These are phyloP conservation scores for Samsoniella hepiali DNA, from an alignment of 2,329 filamentous ascomycete genomes.

Conservation along the genomic window DNA sequence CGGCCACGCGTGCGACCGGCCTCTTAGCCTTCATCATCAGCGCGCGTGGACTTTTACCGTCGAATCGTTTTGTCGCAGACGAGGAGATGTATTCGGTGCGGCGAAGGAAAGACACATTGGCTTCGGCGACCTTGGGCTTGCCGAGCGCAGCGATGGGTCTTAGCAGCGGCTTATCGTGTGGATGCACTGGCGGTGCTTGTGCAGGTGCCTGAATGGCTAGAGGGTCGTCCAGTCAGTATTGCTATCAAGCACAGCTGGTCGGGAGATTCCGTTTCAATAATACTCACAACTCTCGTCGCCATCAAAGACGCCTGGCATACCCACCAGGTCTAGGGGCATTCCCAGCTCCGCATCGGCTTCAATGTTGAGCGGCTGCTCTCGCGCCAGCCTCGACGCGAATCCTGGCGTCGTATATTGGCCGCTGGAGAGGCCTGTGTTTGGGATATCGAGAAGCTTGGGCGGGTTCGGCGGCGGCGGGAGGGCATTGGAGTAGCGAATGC, in stretches of 20 bases:
- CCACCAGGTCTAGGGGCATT: slow-evolving; percentile 94
- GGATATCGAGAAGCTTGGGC: slow-evolving; percentile 94
- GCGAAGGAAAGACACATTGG: slow-evolving; percentile 87
- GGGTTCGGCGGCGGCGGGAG: slow-evolving; percentile 91
- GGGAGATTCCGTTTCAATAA: not conserved
- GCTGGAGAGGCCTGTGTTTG: slow-evolving; percentile 82
- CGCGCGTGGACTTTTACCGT: slow-evolving; percentile 43
- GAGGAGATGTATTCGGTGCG: slow-evolving; percentile 92
- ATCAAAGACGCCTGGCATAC: slow-evolving; percentile 91
- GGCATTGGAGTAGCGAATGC: slow-evolving; percentile 92
- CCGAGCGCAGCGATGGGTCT: slow-evolving; percentile 80
- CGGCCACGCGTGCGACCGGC: slow-evolving; percentile 48
- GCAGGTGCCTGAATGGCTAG: slow-evolving; percentile 79
- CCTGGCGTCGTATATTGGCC: slow-evolving; percentile 86
- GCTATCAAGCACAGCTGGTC: slow-evolving; percentile 18
- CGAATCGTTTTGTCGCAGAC: slow-evolving; percentile 47
- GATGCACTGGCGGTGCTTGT: slow-evolving; percentile 68
- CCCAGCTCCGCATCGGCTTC: slow-evolving; percentile 96
- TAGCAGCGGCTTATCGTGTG: slow-evolving; percentile 79
- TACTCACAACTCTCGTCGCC: slow-evolving; percentile 85
- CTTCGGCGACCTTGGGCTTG: slow-evolving; percentile 73
- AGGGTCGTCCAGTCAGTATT: not conserved
- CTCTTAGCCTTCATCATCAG: slow-evolving; percentile 34
- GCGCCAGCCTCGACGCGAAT: slow-evolving; percentile 83
- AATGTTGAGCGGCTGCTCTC: slow-evolving; percentile 92